phyloP scores from a whole-genome alignment of 306 rosid genomes.

The Trifolium pratense region DNA sequence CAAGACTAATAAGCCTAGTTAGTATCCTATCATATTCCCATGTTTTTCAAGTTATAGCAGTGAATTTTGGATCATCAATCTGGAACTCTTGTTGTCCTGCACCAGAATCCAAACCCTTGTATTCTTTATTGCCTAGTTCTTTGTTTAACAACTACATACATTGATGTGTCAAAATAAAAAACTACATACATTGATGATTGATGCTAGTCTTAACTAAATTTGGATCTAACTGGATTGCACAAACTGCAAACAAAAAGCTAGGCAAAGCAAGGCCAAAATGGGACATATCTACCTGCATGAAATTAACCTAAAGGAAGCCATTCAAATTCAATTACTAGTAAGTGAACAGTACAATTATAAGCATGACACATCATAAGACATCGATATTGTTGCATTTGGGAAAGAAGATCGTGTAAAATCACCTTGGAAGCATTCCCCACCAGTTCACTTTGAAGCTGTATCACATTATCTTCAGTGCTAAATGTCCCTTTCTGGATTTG shows the following conservation, averaged over 20 bases:
- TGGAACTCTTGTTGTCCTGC: neutral
- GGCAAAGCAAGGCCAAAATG: neutral
- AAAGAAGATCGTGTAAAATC: conserved; percentile 39
- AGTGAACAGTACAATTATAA: conserved; percentile 20
- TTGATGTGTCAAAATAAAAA: no score
- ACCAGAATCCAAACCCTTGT: neutral
- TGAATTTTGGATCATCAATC: neutral
- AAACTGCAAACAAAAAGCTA: neutral
- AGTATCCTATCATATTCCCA: neutral
- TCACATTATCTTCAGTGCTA: conserved; percentile 62
- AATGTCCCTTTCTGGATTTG: conserved; percentile 72
- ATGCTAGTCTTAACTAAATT: neutral
- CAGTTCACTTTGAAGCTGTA: conserved; percentile 71
- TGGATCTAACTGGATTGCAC: neutral
- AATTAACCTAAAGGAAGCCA: neutral
- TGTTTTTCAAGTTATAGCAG: neutral
- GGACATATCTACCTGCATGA: neutral
- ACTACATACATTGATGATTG: no score
- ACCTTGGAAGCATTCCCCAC: conserved; percentile 94
- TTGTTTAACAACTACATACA: neutral
- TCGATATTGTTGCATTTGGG: conserved; percentile 16
- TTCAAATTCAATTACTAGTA: conserved; percentile 1
- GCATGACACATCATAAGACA: neutral
- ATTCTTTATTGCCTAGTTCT: neutral
- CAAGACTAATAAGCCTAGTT: neutral